Base-by-base conservation (phyloP, 176 grass and related monocot genomes). In the Cenchrus americanus region DNA sequence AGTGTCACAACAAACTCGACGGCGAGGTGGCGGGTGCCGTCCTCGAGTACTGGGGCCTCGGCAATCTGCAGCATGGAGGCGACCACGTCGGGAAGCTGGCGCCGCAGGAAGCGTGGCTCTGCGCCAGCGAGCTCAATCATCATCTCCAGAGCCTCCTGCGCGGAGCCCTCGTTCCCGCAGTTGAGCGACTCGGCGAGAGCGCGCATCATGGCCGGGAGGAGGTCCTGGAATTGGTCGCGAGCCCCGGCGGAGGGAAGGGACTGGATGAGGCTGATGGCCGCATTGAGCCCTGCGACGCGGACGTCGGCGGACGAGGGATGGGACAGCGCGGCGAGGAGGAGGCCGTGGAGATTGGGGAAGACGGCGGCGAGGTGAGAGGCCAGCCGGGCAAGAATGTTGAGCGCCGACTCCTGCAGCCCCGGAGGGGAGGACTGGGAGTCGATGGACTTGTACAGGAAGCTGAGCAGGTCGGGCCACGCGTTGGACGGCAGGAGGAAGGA, bases 141-240 rank as follows among this genome's bases (percentile, higher is more conserved):
- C 86, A 98, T 90, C 89, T 98, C 96, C 1, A 98, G 87, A 12
- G 96, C 96, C 73, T 95, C 93, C 89, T 95, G 96, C 1, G 96
- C 96, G 4, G 96, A 87, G 46, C 91, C 93, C 69, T 98, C 96
- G n/a, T 98, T 92, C 40, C 93, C 89, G 23, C 89, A 95, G 81
- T 98, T 98, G 71, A 98, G 89, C 2, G 91, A 93, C 65, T 98
- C 96, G 0, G 91, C 92, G 1, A 98, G 93, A 15, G 96, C 91
- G 0, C 91, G 89, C 96, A 98, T 98, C 93, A 98, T 95, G 80
- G 96, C 89, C 0, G 96, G 96, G 30, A 98, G 93, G 41, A 98
- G 89, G 74, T 98, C 93, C 74, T 91, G 93, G 42, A 98, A 87
- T 40, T 83, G 75, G 43, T 98, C 87, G 9, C 96, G 96, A 21